Percentiles rank a stretch among this genome's conserved stretches.
These are phyloP conservation scores for Populus trichocarpa DNA, from an alignment of 441 rosid species.

Conservation along the genomic window DNA sequence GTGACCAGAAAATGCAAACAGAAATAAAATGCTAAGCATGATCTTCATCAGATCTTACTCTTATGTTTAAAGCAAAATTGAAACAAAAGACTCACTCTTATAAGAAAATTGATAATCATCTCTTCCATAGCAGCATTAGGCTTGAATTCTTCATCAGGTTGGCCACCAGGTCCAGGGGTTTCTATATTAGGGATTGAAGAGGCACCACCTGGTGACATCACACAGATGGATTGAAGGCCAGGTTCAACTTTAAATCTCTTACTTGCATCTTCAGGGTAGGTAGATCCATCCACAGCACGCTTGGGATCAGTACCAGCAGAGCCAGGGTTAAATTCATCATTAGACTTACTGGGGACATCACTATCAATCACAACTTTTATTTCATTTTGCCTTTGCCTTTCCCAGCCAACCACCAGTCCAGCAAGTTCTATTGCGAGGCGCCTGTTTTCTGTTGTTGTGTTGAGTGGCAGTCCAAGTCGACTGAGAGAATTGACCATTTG, in stretches of 20 bases:
- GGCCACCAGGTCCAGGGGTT: constrained; percentile 94
- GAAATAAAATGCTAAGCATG: not conserved
- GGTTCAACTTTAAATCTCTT: constrained; percentile 89
- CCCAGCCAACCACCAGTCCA: constrained; percentile 99
- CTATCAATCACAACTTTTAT: constrained; percentile 56
- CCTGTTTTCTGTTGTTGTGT: constrained; percentile 88
- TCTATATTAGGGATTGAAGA: constrained; percentile 83
- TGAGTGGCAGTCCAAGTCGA: constrained; percentile 95
- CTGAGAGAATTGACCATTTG: constrained; percentile 99
- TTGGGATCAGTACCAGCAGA: constrained; percentile 55
- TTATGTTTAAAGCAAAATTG: constrained; percentile 12
- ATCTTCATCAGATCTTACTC: constrained; percentile 10
- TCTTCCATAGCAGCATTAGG: constrained; percentile 99
- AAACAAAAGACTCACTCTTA: constrained; percentile 65
- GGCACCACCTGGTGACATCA: constrained; percentile 94
- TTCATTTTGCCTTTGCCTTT: constrained; percentile 91
- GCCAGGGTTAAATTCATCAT: constrained; percentile 55
- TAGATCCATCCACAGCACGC: constrained; percentile 65
- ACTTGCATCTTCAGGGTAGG: constrained; percentile 74
- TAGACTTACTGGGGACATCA: constrained; percentile 49
- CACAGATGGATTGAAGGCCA: constrained; percentile 85
- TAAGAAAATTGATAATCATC: constrained; percentile 94
- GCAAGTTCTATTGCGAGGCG: constrained; percentile 99
- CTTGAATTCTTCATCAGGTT: constrained; percentile 98
- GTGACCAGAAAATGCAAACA: not conserved